These are phyloP conservation scores for Ascocoryne sarcoides DNA, from an alignment of 2,329 filamentous ascomycete species.

Conservation along the genomic window DNA sequence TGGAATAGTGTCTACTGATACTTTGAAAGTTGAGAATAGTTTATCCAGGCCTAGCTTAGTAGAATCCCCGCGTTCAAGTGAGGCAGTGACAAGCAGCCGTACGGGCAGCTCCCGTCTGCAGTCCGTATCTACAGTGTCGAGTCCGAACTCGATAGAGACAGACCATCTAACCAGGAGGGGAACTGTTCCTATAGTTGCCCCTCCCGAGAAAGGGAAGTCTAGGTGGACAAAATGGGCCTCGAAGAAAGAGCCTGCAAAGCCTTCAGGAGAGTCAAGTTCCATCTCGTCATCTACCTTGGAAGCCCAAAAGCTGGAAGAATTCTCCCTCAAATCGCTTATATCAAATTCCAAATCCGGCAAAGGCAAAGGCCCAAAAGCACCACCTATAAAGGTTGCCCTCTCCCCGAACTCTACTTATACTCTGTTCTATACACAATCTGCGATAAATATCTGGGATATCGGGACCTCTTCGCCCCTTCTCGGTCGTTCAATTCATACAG, in stretches of 20 bases:
- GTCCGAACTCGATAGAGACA: constrained; percentile 18
- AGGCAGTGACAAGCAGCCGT: constrained; percentile 2
- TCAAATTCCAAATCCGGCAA: constrained; percentile 25
- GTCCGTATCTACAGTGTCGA: constrained; percentile 12
- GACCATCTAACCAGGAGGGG: constrained; percentile 10
- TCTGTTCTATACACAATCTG: constrained; percentile 33
- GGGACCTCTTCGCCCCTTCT: constrained; percentile 30
- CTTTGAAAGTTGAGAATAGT: not conserved
- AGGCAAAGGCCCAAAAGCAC: constrained; percentile 26
- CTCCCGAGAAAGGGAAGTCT: constrained; percentile 23
- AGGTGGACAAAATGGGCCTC: constrained; percentile 26
- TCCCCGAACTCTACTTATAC: constrained; percentile 33
- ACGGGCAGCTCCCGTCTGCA: constrained; percentile 6
- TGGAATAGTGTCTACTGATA: constrained; percentile 1
- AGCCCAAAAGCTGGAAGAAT: constrained; percentile 31
- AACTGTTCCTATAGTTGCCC: constrained; percentile 7
- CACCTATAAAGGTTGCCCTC: constrained; percentile 28
- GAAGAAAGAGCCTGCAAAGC: constrained; percentile 22
- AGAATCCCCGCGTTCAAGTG: constrained; percentile 12
- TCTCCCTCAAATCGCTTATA: constrained; percentile 29
- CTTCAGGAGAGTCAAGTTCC: constrained; percentile 30
- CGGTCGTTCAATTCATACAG: constrained; percentile 28
- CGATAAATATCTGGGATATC: constrained; percentile 34
- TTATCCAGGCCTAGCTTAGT: not conserved
- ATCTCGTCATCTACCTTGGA: constrained; percentile 30